Conservation (phyloP, 2,329 filamentous ascomycete species). For the Aspergillus sp. region DNA sequence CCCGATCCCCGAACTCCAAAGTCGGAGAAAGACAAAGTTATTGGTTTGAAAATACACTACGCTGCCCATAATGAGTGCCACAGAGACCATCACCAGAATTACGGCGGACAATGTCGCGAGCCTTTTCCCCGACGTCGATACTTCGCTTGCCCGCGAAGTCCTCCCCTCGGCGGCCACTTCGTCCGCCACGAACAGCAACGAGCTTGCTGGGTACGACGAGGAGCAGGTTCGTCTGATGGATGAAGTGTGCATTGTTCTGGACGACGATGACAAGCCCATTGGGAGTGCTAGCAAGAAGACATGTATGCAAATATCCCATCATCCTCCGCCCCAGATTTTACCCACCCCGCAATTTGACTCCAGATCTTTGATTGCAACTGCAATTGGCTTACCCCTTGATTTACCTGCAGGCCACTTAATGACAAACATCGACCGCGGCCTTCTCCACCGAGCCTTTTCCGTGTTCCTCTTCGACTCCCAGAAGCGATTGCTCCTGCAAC, state of each 20-base stretch:
- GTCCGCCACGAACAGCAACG: slow-evolving; percentile 51
- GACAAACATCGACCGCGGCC: slow-evolving; percentile 95
- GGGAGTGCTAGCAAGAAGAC: slow-evolving; percentile 97
- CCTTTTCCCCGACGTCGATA: slow-evolving; percentile 81
- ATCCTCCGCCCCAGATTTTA: neutral
- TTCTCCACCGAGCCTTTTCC: slow-evolving; percentile 95
- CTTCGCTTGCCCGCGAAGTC: slow-evolving; percentile 54
- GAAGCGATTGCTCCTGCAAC: slow-evolving; percentile 90
- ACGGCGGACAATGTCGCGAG: slow-evolving; percentile 83
- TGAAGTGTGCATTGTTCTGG: slow-evolving; percentile 95
- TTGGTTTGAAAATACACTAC: neutral
- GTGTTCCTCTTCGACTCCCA: slow-evolving; percentile 96
- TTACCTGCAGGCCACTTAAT: slow-evolving; percentile 78
- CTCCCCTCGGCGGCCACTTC: slow-evolving; percentile 42
- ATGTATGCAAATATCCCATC: slow-evolving; percentile 69
- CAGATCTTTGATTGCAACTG: neutral
- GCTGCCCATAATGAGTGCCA: slow-evolving; percentile 42
- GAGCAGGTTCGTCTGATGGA: slow-evolving; percentile 99
- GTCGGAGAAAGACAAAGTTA: neutral
- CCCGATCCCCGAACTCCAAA: neutral
- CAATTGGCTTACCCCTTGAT: neutral
- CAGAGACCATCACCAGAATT: slow-evolving; percentile 59
- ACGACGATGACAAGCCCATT: slow-evolving; percentile 88
- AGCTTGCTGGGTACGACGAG: slow-evolving; percentile 88
- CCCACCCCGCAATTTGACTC: neutral